Evolutionary conservation across 768 basidiomycete species (phyloP).

Genomic region (Holtermanniella nyarrowii): DNA sequence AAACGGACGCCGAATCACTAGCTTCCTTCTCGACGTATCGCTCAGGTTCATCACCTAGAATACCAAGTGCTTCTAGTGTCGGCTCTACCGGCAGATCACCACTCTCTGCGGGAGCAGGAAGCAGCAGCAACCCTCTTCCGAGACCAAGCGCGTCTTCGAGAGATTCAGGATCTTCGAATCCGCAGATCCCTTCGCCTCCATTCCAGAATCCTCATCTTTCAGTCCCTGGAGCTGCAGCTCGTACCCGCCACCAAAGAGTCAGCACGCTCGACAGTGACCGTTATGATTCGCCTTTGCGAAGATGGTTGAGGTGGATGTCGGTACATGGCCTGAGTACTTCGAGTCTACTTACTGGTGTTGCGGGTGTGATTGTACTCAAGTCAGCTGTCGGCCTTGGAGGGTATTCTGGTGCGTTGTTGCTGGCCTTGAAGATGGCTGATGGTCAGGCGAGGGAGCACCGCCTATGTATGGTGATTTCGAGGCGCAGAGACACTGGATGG

Average conservation of each 20-base stretch:
- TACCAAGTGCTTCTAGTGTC: not conserved
- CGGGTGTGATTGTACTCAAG: constrained; percentile 6
- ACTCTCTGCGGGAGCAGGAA: not conserved
- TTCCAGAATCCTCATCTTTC: too few species aligned
- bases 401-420: constrained; percentile 8
- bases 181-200: too few species aligned
- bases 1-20: constrained; percentile 27
- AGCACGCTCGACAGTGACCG: constrained; percentile 5
- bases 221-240: too few species aligned
- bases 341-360: constrained; percentile 6
- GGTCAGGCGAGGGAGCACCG: constrained; percentile 55
- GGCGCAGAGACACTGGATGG: constrained; percentile 94
- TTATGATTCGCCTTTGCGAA: constrained; percentile 4
- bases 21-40: constrained; percentile 20
- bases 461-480: constrained; percentile 90
- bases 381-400: constrained; percentile 10
- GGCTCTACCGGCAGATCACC: too few species aligned
- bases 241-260: not conserved
- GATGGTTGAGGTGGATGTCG: constrained; percentile 11
- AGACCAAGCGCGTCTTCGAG: not conserved
- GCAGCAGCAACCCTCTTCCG: not conserved
- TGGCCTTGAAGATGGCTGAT: not conserved
- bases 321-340: not conserved
- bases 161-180: not conserved
- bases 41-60: constrained; percentile 5